Conservation (phyloP, 345 rosid species). For the Ceriops zippeliana region DNA sequence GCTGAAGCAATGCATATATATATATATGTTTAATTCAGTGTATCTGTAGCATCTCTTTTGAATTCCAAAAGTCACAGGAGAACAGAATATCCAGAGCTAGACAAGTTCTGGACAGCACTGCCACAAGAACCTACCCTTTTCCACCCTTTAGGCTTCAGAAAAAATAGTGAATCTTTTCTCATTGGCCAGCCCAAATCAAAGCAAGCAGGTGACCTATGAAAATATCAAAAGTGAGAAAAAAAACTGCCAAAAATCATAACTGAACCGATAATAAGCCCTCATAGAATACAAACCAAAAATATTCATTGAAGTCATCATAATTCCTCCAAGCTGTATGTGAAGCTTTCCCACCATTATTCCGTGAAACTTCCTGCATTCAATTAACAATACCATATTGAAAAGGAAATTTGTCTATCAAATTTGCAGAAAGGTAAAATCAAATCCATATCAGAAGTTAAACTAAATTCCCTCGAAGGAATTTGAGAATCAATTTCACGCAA, state of each 20-base stretch:
- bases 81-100: neutral
- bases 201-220: conserved; percentile 83
- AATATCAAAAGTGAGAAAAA: conserved; percentile 21
- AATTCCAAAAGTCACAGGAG: neutral
- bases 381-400: conserved; percentile 4
- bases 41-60: too few relatives aligned
- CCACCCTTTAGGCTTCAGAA: conserved; percentile 49
- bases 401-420: neutral
- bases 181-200: conserved; percentile 88
- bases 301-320: conserved; percentile 98
- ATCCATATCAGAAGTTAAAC: neutral
- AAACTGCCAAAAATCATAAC: conserved; percentile 10
- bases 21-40: too few relatives aligned
- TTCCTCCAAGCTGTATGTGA: conserved; percentile 97
- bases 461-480: neutral
- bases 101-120: neutral
- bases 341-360: conserved; percentile 85
- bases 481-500: neutral
- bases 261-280: conserved; percentile 11
- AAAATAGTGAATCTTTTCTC: conserved; percentile 51
- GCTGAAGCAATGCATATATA: too few relatives aligned
- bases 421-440: neutral
- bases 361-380: conserved; percentile 58
- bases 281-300: conserved; percentile 68
- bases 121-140: conserved; percentile 63